phyloP scores from a whole-genome alignment of 768 basidiomycete species.

The Hygrocybe coccinea region DNA sequence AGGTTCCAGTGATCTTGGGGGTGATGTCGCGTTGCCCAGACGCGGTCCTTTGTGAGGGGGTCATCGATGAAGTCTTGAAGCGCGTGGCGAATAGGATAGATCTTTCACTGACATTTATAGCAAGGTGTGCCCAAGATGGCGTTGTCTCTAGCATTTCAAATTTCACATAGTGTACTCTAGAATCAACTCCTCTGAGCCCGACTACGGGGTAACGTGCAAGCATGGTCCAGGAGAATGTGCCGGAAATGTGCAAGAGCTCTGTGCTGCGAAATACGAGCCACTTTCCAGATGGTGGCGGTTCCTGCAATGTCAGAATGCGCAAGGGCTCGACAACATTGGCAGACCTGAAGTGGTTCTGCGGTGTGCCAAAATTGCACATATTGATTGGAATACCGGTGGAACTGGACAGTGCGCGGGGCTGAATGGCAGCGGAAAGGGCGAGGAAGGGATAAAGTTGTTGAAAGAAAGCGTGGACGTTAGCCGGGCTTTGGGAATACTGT shows the following conservation, averaged over 20 bases:
- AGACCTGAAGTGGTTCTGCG: slow-evolving; percentile 53
- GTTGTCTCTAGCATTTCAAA: neutral
- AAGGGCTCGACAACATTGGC: slow-evolving; percentile 61
- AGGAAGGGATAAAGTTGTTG: slow-evolving; percentile 63
- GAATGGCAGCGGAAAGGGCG: slow-evolving; percentile 56
- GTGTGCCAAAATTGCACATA: slow-evolving; percentile 59
- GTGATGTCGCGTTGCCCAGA: slow-evolving; percentile 60
- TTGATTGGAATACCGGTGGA: slow-evolving; percentile 64
- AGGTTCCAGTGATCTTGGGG: slow-evolving; percentile 8
- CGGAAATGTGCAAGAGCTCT: slow-evolving; percentile 87
- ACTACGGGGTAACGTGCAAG: slow-evolving; percentile 75
- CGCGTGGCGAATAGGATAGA: slow-evolving; percentile 50
- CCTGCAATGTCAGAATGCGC: slow-evolving; percentile 73
- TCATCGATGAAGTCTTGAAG: slow-evolving; percentile 56
- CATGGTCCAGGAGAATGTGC: slow-evolving; percentile 81
- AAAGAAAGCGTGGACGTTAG: slow-evolving; percentile 50
- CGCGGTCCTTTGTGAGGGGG: slow-evolving; percentile 56
- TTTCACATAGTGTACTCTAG: slow-evolving; percentile 38
- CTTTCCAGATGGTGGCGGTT: slow-evolving; percentile 73
- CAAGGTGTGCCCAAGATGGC: slow-evolving; percentile 38
- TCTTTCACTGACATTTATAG: slow-evolving; percentile 55
- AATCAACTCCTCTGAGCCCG: slow-evolving; percentile 55
- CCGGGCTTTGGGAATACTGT: slow-evolving; percentile 53
- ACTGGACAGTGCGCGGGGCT: slow-evolving; percentile 56
- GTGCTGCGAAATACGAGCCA: slow-evolving; percentile 58